Base-by-base conservation (phyloP, 805 yeast genomes). In the Candida michaelii region DNA sequence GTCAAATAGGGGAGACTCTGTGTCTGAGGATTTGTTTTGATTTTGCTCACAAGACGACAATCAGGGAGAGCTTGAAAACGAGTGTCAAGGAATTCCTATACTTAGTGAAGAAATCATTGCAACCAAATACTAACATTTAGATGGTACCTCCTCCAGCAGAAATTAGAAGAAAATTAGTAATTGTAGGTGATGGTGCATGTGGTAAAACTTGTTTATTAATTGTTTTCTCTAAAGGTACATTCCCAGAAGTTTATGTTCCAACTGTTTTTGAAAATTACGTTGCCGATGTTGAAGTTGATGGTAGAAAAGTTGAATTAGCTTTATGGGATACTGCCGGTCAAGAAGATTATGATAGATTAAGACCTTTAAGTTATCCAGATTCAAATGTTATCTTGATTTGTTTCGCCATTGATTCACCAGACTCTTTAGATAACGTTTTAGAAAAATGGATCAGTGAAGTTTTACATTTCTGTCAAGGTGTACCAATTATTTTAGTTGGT, bases 291-390 rank as follows among this genome's bases (percentile, higher is more conserved):
- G 73, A 68, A 51, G 96, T 69, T 30, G 74, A 69, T 46, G 73
- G 74, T 30, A 68, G 74, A 65, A 69, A 63, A 49, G 97, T 91
- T 45, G 96, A 90, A 65, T 74, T 89, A 66, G 96, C 96, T 6
- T 74, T 89, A 53, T 89, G 97, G 97, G 97, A 89, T 89, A 89
- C 97, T 54, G 96, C 97, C 43, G 97, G 97, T 52, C 97, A 89
- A 79, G 97, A 89, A 75, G 97, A 90, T 73, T 89, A 89, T 63
- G 96, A 89, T 67, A 85, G 96, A 68, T 74, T 88, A 55, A 84
- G 96, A 70, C 96, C 96, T 33, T 73, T 88, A 51, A 83, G 91
- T 11, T 89, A 89, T 68, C 96, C 96, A 48, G 96, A 89, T 64
- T 85, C 96, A 30, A 86, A 88, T 63, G 97, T 89, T 49, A 85